phyloP scores from a whole-genome alignment of 1,284 basidiomycete species.

The Mycena citricolor region DNA sequence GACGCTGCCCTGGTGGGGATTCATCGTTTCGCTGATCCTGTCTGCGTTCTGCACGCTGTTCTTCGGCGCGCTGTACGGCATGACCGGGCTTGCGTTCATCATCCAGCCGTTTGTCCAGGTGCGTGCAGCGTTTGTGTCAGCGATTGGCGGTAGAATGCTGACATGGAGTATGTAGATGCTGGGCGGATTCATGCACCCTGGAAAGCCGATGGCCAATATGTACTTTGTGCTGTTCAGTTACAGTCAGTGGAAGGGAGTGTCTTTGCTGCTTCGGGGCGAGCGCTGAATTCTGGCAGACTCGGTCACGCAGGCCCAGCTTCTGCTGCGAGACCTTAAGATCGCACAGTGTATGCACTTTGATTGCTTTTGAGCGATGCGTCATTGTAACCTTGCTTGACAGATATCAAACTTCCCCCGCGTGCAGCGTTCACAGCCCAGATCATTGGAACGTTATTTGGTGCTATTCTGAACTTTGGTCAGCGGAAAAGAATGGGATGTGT shows the following conservation, averaged over 20 bases:
- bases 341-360: slow-evolving; percentile 47
- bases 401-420: slow-evolving; percentile 65
- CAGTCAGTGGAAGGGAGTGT: slow-evolving; percentile 37
- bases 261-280: too few species aligned
- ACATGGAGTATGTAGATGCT: slow-evolving; percentile 40
- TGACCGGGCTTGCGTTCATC: slow-evolving; percentile 50
- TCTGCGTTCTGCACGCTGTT: slow-evolving; percentile 45
- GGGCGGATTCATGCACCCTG: slow-evolving; percentile 59
- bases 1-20: slow-evolving; percentile 55
- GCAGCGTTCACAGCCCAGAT: slow-evolving; percentile 66
- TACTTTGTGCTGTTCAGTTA: slow-evolving; percentile 57
- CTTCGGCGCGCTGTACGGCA: slow-evolving; percentile 48
- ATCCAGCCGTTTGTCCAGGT: slow-evolving; percentile 53
- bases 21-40: slow-evolving; percentile 41
- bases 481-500: slow-evolving; percentile 4
- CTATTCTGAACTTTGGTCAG: slow-evolving; percentile 51
- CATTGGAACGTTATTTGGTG: slow-evolving; percentile 43
- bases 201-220: slow-evolving; percentile 59
- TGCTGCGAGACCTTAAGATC: slow-evolving; percentile 59
- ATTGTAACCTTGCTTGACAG: slow-evolving; percentile 33
- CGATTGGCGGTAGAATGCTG: neutral
- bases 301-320: slow-evolving; percentile 41
- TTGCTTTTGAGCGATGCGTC: neutral
- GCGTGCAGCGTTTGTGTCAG: slow-evolving; percentile 3
- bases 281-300: slow-evolving; percentile 33